Base-by-base conservation (phyloP, 192 early-diverging fungal genomes). In the Funneliformis geosporum region DNA sequence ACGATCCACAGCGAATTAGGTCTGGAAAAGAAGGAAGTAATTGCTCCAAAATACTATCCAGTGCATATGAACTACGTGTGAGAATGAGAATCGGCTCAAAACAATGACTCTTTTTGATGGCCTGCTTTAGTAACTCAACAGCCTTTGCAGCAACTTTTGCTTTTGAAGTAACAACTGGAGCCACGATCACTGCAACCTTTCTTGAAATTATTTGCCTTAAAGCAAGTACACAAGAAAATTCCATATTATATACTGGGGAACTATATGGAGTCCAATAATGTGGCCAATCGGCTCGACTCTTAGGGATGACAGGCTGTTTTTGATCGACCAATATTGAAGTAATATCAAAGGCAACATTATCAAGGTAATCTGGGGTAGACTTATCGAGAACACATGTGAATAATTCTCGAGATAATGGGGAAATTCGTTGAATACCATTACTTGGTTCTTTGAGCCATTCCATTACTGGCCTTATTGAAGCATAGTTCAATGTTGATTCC, bases 81-180 rank as follows among this genome's bases (percentile, higher is more conserved):
- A 85, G 65, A 5, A 85, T 60, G 27, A 85, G 23, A 27, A 85
- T 70, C 4, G 82, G 81, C 25, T 75, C 74, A 23, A 64, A 62
- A 39, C 50, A 73, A 11, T 81, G 79, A 21, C 75, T 55, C 21
- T 46, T 21, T 38, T 60, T 18, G 16, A 85, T n/a, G 2, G 75
- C 79, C 18, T 75, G 79, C 47, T 75, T 40, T 10, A 84, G 55
- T 4, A 84, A 28, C 5, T 80, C 39, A 1, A 80, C 40, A 2
- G 83, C 40, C 44, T 81, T 83, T 18, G 73, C n/a, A 6, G 79
- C 79, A 5, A 85, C 25, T n/a, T 43, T 80, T 0, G 84, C 80
- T 18, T 83, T 83, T 21, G 82, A 82, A 8, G 84, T 83, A 38
- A 82, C 82, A 39, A 76, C 21, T 10, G 74, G 47, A 2, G 82